phyloP scores from a whole-genome alignment of 2,329 filamentous ascomycete species.

The Ascochyta clinopodiicola region DNA sequence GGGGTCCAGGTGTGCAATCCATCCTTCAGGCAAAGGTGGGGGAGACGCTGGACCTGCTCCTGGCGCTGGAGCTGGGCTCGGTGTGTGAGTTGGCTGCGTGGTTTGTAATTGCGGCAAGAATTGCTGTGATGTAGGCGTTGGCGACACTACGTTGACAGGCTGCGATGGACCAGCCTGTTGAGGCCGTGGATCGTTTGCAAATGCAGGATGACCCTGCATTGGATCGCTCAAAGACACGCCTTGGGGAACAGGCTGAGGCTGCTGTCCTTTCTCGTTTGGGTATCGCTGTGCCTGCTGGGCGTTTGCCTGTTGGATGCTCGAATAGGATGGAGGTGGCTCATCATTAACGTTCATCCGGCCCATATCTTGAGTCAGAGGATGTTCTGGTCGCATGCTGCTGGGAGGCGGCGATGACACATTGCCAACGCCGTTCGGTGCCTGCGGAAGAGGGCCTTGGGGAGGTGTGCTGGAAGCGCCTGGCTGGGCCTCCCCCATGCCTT shows the following conservation, averaged over 20 bases:
- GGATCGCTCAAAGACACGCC: slow-evolving; percentile 46
- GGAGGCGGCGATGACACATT: slow-evolving; percentile 37
- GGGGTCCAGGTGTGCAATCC: slow-evolving; percentile 95
- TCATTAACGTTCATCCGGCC: slow-evolving; percentile 80
- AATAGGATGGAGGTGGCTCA: slow-evolving; percentile 94
- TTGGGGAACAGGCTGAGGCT: slow-evolving; percentile 34
- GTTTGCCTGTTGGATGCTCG: slow-evolving; percentile 57
- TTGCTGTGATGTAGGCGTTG: slow-evolving; percentile 40
- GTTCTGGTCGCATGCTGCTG: slow-evolving; percentile 53
- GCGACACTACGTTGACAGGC: slow-evolving; percentile 34
- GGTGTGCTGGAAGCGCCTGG: slow-evolving; percentile 48
- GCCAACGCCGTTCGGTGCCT: slow-evolving; percentile 25
- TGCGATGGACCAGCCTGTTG: slow-evolving; percentile 55
- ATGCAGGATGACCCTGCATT: slow-evolving; percentile 78
- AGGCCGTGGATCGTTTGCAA: slow-evolving; percentile 79
- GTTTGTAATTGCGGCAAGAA: slow-evolving; percentile 33
- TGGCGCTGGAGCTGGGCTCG: slow-evolving; percentile 63
- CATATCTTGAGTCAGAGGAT: slow-evolving; percentile 83
- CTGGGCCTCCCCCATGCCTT: slow-evolving; percentile 75
- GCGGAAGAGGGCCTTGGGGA: slow-evolving; percentile 42
- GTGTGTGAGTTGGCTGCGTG: slow-evolving; percentile 40
- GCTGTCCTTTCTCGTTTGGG: slow-evolving; percentile 76
- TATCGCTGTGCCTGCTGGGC: slow-evolving; percentile 63
- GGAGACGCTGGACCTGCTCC: slow-evolving; percentile 76
- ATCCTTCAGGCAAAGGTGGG: slow-evolving; percentile 92